Percentiles rank a stretch among this genome's conserved stretches.
These are phyloP conservation scores for Coemansia sp. DNA, from an alignment of 192 early-diverging fungal species.

Conservation along the genomic window DNA sequence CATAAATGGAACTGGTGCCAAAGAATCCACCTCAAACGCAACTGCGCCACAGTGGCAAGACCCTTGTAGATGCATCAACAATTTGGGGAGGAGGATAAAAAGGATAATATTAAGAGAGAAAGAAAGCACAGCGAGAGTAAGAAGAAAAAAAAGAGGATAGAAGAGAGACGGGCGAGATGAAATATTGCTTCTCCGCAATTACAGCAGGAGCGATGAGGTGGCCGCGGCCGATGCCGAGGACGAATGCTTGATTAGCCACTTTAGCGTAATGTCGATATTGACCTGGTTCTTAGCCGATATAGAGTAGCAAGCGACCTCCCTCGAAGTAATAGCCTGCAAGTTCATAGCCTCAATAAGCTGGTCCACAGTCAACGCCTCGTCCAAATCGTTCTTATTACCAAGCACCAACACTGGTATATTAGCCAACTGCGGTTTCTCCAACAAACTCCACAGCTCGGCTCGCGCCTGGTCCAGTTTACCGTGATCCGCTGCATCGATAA, in stretches of 20 bases:
- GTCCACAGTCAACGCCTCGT: slow-evolving; percentile 82
- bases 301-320: slow-evolving; percentile 98
- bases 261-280: slow-evolving; percentile 95
- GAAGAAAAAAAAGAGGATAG: background rate
- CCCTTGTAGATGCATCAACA: slow-evolving; percentile 57
- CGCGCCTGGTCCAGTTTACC: slow-evolving; percentile 89
- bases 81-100: background rate
- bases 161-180: background rate
- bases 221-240: slow-evolving; percentile 34
- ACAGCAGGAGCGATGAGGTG: slow-evolving; percentile 11
- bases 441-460: slow-evolving; percentile 84
- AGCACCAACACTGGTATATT: slow-evolving; percentile 96
- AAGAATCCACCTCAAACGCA: slow-evolving; percentile 53
- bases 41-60: slow-evolving; percentile 66
- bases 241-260: slow-evolving; percentile 90
- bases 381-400: slow-evolving; percentile 98
- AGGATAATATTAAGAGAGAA: background rate
- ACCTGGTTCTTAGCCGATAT: slow-evolving; percentile 97
- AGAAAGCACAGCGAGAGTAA: slow-evolving; percentile 10
- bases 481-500: slow-evolving; percentile 94
- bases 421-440: slow-evolving; percentile 91
- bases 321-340: slow-evolving; percentile 82
- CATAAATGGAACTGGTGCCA: slow-evolving; percentile 61
- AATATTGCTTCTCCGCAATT: background rate
- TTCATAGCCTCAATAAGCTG: slow-evolving; percentile 89